Base-by-base conservation (phyloP, 495 filamentous ascomycete species). In the Rhypophila decipiens region DNA sequence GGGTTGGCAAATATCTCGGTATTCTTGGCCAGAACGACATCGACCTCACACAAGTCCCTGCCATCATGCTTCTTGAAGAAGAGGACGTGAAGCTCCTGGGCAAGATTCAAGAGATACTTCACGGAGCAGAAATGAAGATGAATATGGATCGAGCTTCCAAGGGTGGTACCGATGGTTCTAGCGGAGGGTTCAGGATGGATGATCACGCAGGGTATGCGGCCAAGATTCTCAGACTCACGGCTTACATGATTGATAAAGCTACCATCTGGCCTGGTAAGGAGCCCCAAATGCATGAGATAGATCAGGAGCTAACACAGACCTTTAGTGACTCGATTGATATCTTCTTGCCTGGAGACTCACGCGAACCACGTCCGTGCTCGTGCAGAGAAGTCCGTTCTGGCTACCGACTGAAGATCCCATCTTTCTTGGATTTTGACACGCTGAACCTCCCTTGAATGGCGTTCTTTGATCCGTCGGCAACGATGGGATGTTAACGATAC, bases 241-340 rank as follows among this genome's bases (percentile, higher is more conserved):
- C 91, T 13, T 86, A 85, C 67, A 85, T 96, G 76, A 78, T 98
- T 48, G 89, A 93, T 51, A 84, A 88, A 62, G 85, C 86, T 50
- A 82, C 87, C 55, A 86, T 95, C 13, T 98, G 91, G 91, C 91
- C 91, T 65, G 82, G 88, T 91, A 73, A 71, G 80, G 72, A 49
- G 38, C 44, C 40, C 29, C 35, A 20, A 9, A 22, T 31, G 27
- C n/a, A n/a, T n/a, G n/a, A n/a, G n/a, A n/a, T n/a, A n/a, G n/a
- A n/a, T n/a, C n/a, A n/a, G n/a, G n/a, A n/a, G 37, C 58, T 62
- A 27, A 61, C 51, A 0, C 15, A 13, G 4, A 13, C 4, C 27
- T 31, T 15, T 55, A 88, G 89, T 96, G 23, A 91, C 88, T 42
- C 85, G 85, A 53, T 73, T 95, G 21, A 96, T 95, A 85, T 84